A percentile compares a stretch with the other conserved stretches of the same genome.
These are phyloP conservation scores for Xylariomycetidae sp. DNA, from an alignment of 2,329 filamentous ascomycete species.

Conservation along the genomic window DNA sequence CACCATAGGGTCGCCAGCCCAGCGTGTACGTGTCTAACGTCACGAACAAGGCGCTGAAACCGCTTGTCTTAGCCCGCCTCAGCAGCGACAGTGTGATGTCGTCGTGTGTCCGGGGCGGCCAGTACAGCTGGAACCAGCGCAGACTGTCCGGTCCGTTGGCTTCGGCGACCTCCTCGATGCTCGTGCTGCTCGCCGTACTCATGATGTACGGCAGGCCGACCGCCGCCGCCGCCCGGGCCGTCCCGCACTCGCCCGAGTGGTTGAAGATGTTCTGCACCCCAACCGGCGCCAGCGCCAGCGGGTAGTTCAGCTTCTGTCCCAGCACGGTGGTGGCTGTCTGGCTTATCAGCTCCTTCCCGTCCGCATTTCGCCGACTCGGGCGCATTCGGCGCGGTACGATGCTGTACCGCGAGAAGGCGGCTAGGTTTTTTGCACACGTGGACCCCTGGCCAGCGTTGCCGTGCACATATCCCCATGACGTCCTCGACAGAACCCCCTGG, in stretches of 20 bases:
- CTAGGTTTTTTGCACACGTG: slow-evolving; percentile 19
- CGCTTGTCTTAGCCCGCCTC: slow-evolving; percentile 13
- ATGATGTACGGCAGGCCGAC: slow-evolving; percentile 18
- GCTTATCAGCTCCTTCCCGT: background rate
- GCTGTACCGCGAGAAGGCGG: slow-evolving; percentile 17
- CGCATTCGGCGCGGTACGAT: slow-evolving; percentile 18
- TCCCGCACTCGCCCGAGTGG: slow-evolving; percentile 18
- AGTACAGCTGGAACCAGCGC: slow-evolving; percentile 24
- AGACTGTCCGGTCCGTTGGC: slow-evolving; percentile 17
- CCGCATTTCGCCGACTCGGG: slow-evolving; percentile 1
- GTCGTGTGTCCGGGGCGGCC: slow-evolving; percentile 17
- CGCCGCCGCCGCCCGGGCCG: slow-evolving; percentile 16
- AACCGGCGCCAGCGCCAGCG: slow-evolving; percentile 20
- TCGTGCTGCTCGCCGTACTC: slow-evolving; percentile 21
- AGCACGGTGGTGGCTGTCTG: slow-evolving; percentile 1
- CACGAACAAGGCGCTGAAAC: slow-evolving; percentile 19
- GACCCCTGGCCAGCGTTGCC: slow-evolving; percentile 19
- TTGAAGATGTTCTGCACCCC: slow-evolving; percentile 23
- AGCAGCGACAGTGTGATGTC: slow-evolving; percentile 21
- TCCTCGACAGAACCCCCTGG: slow-evolving; percentile 19
- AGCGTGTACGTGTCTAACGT: slow-evolving; percentile 24
- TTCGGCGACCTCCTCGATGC: slow-evolving; percentile 22
- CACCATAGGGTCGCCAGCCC: slow-evolving; percentile 17
- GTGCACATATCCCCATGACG: slow-evolving; percentile 18
- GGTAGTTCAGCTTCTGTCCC: slow-evolving; percentile 13